Evolutionary conservation across 805 yeast species (phyloP).

Genomic region (Myxozyma monticola): DNA sequence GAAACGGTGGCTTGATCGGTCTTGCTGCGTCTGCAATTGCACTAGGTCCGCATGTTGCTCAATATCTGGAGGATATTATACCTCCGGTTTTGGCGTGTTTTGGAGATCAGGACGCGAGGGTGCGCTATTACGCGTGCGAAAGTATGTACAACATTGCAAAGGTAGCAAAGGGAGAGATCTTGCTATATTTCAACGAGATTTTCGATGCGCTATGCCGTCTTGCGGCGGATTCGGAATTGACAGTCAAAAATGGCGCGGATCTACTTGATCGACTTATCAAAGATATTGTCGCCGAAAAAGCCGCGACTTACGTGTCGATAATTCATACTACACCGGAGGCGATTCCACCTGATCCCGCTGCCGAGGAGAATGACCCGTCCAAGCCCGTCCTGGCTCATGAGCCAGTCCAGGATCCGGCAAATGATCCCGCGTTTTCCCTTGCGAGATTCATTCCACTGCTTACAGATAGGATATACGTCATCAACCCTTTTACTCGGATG

Average conservation of each 20-base stretch:
- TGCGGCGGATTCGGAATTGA: conserved; percentile 56
- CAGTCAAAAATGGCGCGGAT: conserved; percentile 95
- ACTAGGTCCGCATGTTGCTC: conserved; percentile 79
- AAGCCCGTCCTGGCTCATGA: conserved; percentile 38
- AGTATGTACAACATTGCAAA: conserved; percentile 93
- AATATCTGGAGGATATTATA: conserved; percentile 77
- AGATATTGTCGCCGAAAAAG: conserved; percentile 93
- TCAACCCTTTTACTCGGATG: conserved; percentile 88
- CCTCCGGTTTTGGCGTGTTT: conserved; percentile 94
- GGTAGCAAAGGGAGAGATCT: conserved; percentile 92
- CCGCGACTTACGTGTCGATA: conserved; percentile 79
- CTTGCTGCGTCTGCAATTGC: conserved; percentile 96
- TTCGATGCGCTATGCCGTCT: conserved; percentile 86
- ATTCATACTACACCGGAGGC: conserved; percentile 44
- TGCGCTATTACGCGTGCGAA: conserved; percentile 95
- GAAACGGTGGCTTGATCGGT: conserved; percentile 95
- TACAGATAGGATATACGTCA: conserved; percentile 85
- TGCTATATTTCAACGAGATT: conserved; percentile 87
- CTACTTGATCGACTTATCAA: conserved; percentile 84
- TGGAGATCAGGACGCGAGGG: conserved; percentile 96
- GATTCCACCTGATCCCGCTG: conserved; percentile 21
- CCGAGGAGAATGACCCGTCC: conserved; percentile 31
- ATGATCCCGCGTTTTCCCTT: conserved; percentile 77
- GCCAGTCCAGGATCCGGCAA: conserved; percentile 33
- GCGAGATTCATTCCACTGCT: conserved; percentile 88